phyloP scores from a whole-genome alignment of 1,284 basidiomycete genomes.

The Phylloboletellus chloephorus region DNA sequence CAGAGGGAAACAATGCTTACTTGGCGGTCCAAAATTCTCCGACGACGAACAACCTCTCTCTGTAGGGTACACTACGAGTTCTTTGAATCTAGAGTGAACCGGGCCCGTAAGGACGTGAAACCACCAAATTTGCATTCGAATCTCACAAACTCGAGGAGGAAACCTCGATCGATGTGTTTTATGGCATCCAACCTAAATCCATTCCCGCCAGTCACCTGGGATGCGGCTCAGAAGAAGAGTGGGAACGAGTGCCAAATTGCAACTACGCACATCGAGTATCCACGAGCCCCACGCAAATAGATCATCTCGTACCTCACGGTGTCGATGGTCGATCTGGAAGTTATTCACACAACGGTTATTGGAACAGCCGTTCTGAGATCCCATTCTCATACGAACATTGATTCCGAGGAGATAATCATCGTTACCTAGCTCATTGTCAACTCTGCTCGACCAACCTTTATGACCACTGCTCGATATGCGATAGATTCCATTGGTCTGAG shows the following conservation, averaged over 20 bases:
- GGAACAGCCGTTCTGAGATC: not conserved
- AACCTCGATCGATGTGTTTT: constrained; percentile 72
- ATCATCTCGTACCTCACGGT: constrained; percentile 73
- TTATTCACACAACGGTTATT: not conserved
- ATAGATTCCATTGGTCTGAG: constrained; percentile 57
- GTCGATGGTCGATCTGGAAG: constrained; percentile 74
- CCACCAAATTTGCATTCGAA: not conserved
- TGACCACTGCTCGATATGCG: constrained; percentile 52
- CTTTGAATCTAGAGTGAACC: constrained; percentile 42
- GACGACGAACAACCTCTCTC: constrained; percentile 59
- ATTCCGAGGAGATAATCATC: constrained; percentile 76
- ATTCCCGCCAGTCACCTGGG: constrained; percentile 68
- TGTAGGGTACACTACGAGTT: constrained; percentile 40
- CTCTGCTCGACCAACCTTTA: constrained; percentile 66
- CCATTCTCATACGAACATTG: constrained; percentile 43
- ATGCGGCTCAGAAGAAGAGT: constrained; percentile 1
- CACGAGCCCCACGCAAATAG: constrained; percentile 63
- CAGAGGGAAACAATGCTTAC: constrained; percentile 36
- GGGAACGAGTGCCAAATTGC: not conserved
- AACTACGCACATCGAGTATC: constrained; percentile 54
- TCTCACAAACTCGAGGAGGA: constrained; percentile 62
- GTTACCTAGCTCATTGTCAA: constrained; percentile 69
- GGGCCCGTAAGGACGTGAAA: not conserved
- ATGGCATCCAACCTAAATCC: constrained; percentile 89
- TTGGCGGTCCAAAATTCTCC: constrained; percentile 70